Evolutionary conservation across 2,329 filamentous ascomycete genomes (phyloP), one percentile per base, ranked within the genome.

Genomic region (Kalaharituber pfeilii): DNA sequence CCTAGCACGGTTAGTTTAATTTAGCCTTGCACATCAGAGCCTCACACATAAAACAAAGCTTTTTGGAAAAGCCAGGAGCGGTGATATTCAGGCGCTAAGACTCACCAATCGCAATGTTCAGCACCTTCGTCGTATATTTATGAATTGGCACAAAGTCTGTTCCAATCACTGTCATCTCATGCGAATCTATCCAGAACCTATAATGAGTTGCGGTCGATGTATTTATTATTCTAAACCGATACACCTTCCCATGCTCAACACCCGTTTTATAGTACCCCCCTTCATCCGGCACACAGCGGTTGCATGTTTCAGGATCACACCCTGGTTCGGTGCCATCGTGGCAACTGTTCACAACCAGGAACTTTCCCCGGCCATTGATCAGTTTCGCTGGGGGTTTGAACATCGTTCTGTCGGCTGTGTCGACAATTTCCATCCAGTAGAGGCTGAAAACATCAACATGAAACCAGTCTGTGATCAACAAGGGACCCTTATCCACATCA

Each of bases 121-220:
- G 69, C 2, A 78, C 72, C 3, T 75, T 70, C 0, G 79, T 80
- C 3, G 75, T 70, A 64, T 82, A 84, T 0, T 81, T 80, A 59
- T 76, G 64, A 29, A 82, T 69, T 1, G 74, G 70, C 2, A 81
- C 76, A 54, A 80, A 80, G 64, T 84, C 80, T 60, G 76, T 76
- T 20, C 79, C 72, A 52, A 83, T 78, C 53, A 84, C 76, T 0
- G 72, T 80, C 66, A 84, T 69, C 20, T 68, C 75, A 65, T 84
- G 80, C 1, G 71, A 73, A 75, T 81, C 62, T 69, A 81, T 72
- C 27, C 65, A 69, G 65, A 71, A 69, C 53, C 61, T 6, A 58
- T 66, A 54, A 65, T 65, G 18, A 63, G 30, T 36, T n/a, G n/a
- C 11, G 11, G 30, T 36, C 60, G 66, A 65, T 3, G 66, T 63